Base-by-base conservation (phyloP, 73 alveolate genomes). In the Urostyla sp. region DNA sequence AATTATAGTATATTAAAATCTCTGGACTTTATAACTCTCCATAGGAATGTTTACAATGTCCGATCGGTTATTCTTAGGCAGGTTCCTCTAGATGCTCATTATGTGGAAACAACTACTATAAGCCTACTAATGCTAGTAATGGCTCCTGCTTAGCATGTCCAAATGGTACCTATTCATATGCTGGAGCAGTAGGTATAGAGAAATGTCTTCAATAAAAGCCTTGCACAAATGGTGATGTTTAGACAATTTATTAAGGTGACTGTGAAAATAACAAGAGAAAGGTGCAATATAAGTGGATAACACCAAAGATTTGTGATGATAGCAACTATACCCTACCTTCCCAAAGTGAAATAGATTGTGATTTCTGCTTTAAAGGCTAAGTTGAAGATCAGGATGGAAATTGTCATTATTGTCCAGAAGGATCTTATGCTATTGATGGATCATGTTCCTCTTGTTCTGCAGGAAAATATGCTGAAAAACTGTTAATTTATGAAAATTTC, bases 41-140 rank as follows among this genome's bases (percentile, higher is more conserved):
- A 31, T 48, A 37, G 32, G 72, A 69, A 69, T 69, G 83, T 24
- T 27, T 69, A 46, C 67, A 56, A 7, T 69, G 83, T 37, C 34
- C 23, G 48, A 27, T 10, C 8, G 83, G 83, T 7, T 48, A 30
- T 18, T 46, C 72, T 69, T n/a, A 36, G 32, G 32, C 83, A 27
- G 83, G 83, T 4, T 23, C 83, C 2, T 4, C 30, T 7, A 69
- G 83, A 69, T 69, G 83, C 55, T 48, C 83, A 13, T 54, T 69
- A 1, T 69, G 83, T 30, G 53, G 48, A 30, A 69, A 52, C 26
- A 30, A 48, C 53, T 69, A 44, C 49, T 69, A 69, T 69, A 40
- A 11, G 15, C 20, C 10, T 10, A 20, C 36, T 13, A 57, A 69
- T 24, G 7, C 49, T 18, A 69, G 18, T 13, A 69, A 67, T 15